phyloP scores from a whole-genome alignment of 78 protist species.

The Protostelium mycophagum region DNA sequence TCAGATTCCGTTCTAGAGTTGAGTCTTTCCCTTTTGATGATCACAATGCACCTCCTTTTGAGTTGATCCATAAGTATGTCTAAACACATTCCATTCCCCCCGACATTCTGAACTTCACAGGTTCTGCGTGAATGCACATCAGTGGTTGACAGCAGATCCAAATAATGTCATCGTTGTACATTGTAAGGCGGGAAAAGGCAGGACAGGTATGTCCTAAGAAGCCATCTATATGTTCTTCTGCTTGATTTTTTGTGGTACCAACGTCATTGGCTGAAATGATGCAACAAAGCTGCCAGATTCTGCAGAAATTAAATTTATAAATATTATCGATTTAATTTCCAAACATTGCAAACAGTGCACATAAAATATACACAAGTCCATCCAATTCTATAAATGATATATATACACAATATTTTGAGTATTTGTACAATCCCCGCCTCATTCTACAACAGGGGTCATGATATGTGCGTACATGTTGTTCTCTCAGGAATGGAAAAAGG shows the following conservation, averaged over 20 bases:
- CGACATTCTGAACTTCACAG: neutral
- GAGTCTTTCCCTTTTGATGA: slow-evolving; percentile 73
- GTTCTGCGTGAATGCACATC: slow-evolving; percentile 52
- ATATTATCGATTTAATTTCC: too few relatives aligned
- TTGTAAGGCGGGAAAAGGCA: slow-evolving; percentile 75
- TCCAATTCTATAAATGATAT: neutral
- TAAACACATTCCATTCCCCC: neutral
- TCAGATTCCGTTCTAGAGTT: slow-evolving; percentile 63
- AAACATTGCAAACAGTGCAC: too few relatives aligned
- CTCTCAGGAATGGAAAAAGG: slow-evolving; percentile 35
- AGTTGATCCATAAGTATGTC: slow-evolving; percentile 29
- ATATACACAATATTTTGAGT: too few relatives aligned
- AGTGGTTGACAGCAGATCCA: slow-evolving; percentile 46
- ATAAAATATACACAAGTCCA: too few relatives aligned
- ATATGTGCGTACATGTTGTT: slow-evolving; percentile 54
- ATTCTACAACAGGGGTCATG: slow-evolving; percentile 39
- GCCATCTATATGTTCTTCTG: too few relatives aligned
- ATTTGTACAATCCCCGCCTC: neutral
- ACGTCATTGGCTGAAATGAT: too few relatives aligned
- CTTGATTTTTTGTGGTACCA: too few relatives aligned
- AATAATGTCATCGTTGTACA: slow-evolving; percentile 60
- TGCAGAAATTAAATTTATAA: too few relatives aligned
- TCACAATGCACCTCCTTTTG: slow-evolving; percentile 78
- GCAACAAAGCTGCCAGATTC: too few relatives aligned
- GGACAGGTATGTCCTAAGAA: too few relatives aligned